These are phyloP conservation scores for Metarhizium robertsii DNA, from an alignment of 2,329 filamentous ascomycete genomes.

Conservation along the genomic window DNA sequence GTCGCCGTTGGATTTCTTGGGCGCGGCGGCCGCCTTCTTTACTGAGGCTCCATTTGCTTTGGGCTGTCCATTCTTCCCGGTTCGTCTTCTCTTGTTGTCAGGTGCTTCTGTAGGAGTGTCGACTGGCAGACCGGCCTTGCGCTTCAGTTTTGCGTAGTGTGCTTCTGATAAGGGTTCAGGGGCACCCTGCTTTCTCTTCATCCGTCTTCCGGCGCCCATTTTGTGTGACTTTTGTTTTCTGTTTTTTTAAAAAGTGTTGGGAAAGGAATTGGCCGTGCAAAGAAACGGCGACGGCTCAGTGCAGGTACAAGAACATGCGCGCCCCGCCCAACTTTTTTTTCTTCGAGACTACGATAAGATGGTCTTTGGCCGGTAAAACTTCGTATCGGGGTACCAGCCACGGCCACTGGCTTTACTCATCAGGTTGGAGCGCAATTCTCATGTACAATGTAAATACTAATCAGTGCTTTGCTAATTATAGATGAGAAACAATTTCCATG, in stretches of 20 bases:
- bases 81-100: conserved; percentile 12
- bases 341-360: conserved; percentile 7
- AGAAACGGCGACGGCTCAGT: background rate
- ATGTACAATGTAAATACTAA: no score
- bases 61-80: conserved; percentile 12
- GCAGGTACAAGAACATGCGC: background rate
- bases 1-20: conserved; percentile 20
- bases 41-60: conserved; percentile 12
- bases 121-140: conserved; percentile 67
- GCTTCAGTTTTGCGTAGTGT: conserved; percentile 69
- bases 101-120: conserved; percentile 38
- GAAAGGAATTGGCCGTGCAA: conserved; percentile 5
- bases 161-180: conserved; percentile 76
- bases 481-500: no score
- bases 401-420: background rate
- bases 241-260: conserved; percentile 7
- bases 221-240: conserved; percentile 20
- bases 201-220: conserved; percentile 86
- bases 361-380: conserved; percentile 22
- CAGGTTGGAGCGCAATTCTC: background rate
- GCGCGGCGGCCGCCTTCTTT: conserved; percentile 10
- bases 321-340: conserved; percentile 31
- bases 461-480: no score
- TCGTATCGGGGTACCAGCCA: conserved; percentile 17
- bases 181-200: conserved; percentile 82